Conservation (phyloP, 2,329 filamentous ascomycete species). For the Aureobasidium sp. region DNA sequence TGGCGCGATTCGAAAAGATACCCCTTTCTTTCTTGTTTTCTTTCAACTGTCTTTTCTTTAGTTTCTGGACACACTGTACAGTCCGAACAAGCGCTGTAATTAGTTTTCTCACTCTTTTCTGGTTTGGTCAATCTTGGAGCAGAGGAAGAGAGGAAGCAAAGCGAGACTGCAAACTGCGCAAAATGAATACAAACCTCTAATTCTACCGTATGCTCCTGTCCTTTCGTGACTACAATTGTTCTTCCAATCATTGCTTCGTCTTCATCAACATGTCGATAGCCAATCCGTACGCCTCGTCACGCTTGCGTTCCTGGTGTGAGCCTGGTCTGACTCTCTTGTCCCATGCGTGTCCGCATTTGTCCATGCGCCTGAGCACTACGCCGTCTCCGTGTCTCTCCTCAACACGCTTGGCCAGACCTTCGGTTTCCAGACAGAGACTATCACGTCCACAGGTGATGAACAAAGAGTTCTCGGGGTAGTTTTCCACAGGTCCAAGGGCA, state of each 20-base stretch:
- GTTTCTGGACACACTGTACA: neutral
- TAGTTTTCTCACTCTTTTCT: neutral
- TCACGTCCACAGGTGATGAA: constrained; percentile 34
- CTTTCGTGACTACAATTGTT: too few relatives aligned
- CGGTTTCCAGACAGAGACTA: constrained; percentile 31
- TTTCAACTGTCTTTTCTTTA: neutral
- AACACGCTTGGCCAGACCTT: constrained; percentile 28
- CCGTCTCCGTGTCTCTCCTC: constrained; percentile 18
- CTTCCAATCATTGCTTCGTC: neutral
- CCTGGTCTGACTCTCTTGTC: constrained; percentile 30
- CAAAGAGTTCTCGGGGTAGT: constrained; percentile 26
- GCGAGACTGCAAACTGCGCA: neutral
- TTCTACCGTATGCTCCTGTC: neutral
- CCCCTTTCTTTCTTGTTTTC: neutral
- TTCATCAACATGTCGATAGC: constrained; percentile 22
- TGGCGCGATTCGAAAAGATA: constrained; percentile 7
- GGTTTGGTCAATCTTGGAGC: neutral
- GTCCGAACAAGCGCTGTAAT: neutral
- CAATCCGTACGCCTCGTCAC: constrained; percentile 28
- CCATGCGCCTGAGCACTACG: constrained; percentile 26
- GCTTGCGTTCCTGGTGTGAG: constrained; percentile 24
- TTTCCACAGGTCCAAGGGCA: constrained; percentile 22
- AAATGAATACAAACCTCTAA: neutral
- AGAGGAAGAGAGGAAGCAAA: neutral
- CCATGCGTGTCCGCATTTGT: constrained; percentile 32